Conservation (phyloP, 129 eudicot species). For the Centaurea solstitialis region DNA sequence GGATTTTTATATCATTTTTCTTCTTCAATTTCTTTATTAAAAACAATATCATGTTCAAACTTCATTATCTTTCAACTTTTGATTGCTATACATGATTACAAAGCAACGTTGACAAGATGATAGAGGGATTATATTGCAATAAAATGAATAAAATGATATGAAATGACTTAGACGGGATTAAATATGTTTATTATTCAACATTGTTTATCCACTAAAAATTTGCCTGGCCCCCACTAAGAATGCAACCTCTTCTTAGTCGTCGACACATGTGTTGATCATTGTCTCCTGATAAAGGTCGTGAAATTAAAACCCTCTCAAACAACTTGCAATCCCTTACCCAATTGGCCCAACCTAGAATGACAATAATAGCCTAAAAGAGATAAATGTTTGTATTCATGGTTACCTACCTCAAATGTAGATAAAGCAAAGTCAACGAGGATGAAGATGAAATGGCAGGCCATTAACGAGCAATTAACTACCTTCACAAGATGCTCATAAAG, state of each 20-base stretch:
- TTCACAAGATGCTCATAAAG: too few relatives aligned
- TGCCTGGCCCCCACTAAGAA: neutral
- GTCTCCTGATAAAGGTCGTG: neutral
- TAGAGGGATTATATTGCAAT: neutral
- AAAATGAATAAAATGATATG: neutral
- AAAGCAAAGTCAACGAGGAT: neutral
- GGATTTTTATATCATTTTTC: neutral
- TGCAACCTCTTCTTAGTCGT: neutral
- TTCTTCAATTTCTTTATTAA: too few relatives aligned
- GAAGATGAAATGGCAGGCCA: neutral
- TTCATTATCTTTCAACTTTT: too few relatives aligned
- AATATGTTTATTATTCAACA: neutral
- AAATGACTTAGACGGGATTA: neutral
- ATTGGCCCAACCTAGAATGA: neutral
- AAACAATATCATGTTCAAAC: neutral
- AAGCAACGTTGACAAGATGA: neutral
- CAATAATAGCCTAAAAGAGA: neutral
- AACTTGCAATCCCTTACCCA: neutral
- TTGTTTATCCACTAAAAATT: neutral
- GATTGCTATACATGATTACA: neutral
- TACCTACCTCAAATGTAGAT: neutral
- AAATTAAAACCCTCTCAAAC: neutral
- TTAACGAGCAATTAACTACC: neutral
- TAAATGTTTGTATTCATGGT: neutral
- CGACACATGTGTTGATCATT: neutral